These are phyloP conservation scores for Neocallimastix lanati DNA, from an alignment of 192 early-diverging fungal genomes.

Conservation along the genomic window DNA sequence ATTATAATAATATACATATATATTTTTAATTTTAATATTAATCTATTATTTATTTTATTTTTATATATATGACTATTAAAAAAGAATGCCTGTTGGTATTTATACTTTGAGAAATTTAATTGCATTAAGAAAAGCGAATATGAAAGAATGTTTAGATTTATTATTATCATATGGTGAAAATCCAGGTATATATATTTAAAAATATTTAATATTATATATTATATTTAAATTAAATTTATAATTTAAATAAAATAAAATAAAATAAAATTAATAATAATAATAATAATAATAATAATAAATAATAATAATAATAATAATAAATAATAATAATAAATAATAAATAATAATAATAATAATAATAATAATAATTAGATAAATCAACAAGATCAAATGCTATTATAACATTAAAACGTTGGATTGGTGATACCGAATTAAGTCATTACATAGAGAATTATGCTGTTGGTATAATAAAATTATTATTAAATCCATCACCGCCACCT, in stretches of 20 bases:
- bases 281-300: no score
- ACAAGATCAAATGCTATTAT: slow-evolving; percentile 40
- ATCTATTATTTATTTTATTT: no score
- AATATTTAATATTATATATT: no score
- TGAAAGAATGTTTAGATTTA: slow-evolving; percentile 25
- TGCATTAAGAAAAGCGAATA: slow-evolving; percentile 26
- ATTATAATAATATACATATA: no score
- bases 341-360: background rate
- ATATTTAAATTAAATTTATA: no score
- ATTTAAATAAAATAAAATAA: no score
- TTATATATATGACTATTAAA: no score
- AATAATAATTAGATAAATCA: slow-evolving; percentile 10
- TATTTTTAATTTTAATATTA: no score
- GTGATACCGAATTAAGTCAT: slow-evolving; percentile 21
- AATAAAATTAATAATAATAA: no score
- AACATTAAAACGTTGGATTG: slow-evolving; percentile 31
- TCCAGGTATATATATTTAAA: slow-evolving; percentile 21
- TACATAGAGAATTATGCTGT: slow-evolving; percentile 20
- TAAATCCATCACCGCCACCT: background rate
- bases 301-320: no score
- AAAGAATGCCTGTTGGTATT: slow-evolving; percentile 32
- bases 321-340: no score
- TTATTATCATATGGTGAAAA: slow-evolving; percentile 30
- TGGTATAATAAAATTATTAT: slow-evolving; percentile 13
- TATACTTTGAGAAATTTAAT: slow-evolving; percentile 41